These are phyloP conservation scores for Comarum palustre DNA, from an alignment of 306 rosid species.

Conservation along the genomic window DNA sequence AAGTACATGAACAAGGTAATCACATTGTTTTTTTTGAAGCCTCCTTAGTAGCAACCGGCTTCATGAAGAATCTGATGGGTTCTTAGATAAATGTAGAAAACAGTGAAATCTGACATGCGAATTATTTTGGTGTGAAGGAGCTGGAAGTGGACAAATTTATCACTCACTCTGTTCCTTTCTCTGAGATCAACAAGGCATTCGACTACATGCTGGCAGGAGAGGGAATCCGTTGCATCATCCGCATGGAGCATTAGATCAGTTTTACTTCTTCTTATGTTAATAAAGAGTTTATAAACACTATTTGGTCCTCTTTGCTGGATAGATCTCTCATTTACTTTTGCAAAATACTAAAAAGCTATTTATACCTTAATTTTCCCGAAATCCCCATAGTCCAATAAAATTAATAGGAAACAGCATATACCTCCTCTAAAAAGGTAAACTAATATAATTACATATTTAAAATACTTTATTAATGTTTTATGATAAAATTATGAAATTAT, in stretches of 20 bases:
- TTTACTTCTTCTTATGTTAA: background rate
- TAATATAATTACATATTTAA: no score
- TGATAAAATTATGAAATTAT: no score
- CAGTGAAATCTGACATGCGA: background rate
- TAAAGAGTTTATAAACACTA: no score
- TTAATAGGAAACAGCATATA: no score
- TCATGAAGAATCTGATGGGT: background rate
- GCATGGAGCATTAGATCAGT: slow-evolving; percentile 37
- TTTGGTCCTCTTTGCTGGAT: no score
- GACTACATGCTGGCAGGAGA: slow-evolving; percentile 66
- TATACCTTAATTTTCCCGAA: no score
- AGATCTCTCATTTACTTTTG: no score
- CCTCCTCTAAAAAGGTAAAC: no score
- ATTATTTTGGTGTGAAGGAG: slow-evolving; percentile 39
- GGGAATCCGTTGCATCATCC: slow-evolving; percentile 64
- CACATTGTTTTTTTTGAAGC: background rate
- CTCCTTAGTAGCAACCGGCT: background rate
- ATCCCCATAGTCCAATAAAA: no score
- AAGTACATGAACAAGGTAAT: slow-evolving; percentile 59
- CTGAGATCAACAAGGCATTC: slow-evolving; percentile 74
- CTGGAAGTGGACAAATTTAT: slow-evolving; percentile 75
- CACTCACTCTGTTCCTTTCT: slow-evolving; percentile 59
- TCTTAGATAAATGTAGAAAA: background rate
- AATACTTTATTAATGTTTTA: no score
- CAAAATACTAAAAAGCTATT: no score